phyloP scores from a whole-genome alignment of 139 green algal species.

The Picochlorum sp. region DNA sequence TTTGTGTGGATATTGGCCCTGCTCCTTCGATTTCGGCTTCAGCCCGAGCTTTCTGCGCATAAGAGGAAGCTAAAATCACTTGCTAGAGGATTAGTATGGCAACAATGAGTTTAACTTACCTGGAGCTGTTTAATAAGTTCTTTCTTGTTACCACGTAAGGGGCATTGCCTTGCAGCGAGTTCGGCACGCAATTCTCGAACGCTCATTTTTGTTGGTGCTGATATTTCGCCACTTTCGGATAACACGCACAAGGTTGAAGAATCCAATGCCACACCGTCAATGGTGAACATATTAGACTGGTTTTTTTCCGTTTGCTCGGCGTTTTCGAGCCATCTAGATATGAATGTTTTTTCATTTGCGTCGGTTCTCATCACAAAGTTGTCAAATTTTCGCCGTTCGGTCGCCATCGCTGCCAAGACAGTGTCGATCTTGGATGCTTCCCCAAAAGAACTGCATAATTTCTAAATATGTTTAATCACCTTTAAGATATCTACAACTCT shows the following conservation, averaged over 20 bases:
- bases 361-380: not conserved
- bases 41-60: not conserved
- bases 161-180: not conserved
- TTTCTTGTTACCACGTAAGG: not conserved
- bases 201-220: not conserved
- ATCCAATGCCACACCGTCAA: constrained; percentile 1
- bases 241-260: not conserved
- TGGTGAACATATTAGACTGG: not conserved
- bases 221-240: not conserved
- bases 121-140: not conserved
- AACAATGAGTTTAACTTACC: not conserved
- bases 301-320: not conserved
- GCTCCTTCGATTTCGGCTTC: not conserved
- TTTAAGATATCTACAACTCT: not conserved
- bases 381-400: not conserved
- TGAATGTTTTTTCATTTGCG: not conserved
- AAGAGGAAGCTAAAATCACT: not conserved
- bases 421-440: not conserved
- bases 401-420: not conserved
- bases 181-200: constrained; percentile 5
- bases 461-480: not conserved
- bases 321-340: not conserved
- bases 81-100: not conserved
- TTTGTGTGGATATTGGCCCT: not conserved
- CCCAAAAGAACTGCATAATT: not conserved